A percentile compares a stretch with the other conserved stretches of the same genome.
These are phyloP conservation scores for Aspergillus bridgeri DNA, from an alignment of 495 filamentous ascomycete genomes.

Conservation along the genomic window DNA sequence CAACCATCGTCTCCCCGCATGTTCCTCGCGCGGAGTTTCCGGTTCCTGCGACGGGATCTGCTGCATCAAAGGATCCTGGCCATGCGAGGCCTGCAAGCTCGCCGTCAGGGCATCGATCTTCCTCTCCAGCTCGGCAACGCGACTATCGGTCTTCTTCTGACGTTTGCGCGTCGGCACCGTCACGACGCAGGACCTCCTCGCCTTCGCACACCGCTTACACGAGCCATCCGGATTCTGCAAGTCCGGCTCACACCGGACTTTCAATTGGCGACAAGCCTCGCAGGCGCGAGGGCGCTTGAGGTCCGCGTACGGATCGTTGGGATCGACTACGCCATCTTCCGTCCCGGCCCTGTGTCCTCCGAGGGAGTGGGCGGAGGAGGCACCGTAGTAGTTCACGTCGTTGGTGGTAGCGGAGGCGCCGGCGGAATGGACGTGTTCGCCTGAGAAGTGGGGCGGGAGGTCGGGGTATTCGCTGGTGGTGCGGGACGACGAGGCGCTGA, in stretches of 20 bases:
- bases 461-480: constrained; percentile 29
- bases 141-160: constrained; percentile 89
- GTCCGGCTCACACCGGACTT: constrained; percentile 83
- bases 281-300: constrained; percentile 84
- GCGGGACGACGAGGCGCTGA: constrained; percentile 6
- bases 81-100: constrained; percentile 56
- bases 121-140: constrained; percentile 89
- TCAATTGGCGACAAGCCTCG: constrained; percentile 84
- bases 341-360: background rate
- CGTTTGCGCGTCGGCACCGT: constrained; percentile 81
- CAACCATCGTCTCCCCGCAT: constrained; percentile 13
- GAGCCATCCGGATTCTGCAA: constrained; percentile 52
- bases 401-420: background rate
- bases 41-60: background rate
- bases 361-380: background rate
- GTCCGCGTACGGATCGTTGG: constrained; percentile 47
- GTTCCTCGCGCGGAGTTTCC: constrained; percentile 10
- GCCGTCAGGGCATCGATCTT: constrained; percentile 90
- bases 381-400: constrained; percentile 7
- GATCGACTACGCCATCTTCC: constrained; percentile 15
- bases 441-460: constrained; percentile 24
- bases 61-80: constrained; percentile 11
- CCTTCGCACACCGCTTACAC: constrained; percentile 86
- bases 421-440: constrained; percentile 7
- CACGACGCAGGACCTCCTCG: constrained; percentile 72